Evolutionary conservation across 2,329 filamentous ascomycete species (phyloP).

Genomic region (Calycina marina): DNA sequence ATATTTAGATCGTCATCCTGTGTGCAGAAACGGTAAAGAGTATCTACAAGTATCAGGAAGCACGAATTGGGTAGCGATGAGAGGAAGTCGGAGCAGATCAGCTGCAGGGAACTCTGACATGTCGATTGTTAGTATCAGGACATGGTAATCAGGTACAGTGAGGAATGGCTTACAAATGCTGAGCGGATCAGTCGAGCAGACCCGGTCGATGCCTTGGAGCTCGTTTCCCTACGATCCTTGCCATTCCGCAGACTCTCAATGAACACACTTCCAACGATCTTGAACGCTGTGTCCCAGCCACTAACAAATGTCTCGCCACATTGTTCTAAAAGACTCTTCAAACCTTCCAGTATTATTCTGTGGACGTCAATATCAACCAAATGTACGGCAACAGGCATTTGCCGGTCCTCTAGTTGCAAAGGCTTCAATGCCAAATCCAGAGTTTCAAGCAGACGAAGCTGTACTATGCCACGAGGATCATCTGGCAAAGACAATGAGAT

Average conservation of each 20-base stretch:
- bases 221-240: conserved; percentile 17
- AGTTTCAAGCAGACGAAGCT: conserved; percentile 56
- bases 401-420: conserved; percentile 38
- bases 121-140: neutral
- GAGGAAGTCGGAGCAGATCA: conserved; percentile 91
- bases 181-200: conserved; percentile 69
- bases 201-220: conserved; percentile 27
- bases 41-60: conserved; percentile 68
- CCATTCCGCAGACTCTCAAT: conserved; percentile 22
- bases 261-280: conserved; percentile 75
- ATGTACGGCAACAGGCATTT: conserved; percentile 40
- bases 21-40: conserved; percentile 75
- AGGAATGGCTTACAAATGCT: conserved; percentile 54
- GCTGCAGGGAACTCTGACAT: conserved; percentile 58
- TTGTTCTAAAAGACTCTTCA: conserved; percentile 73
- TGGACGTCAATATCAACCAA: conserved; percentile 66
- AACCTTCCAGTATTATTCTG: conserved; percentile 60
- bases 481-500: conserved; percentile 37
- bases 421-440: conserved; percentile 45
- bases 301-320: conserved; percentile 71
- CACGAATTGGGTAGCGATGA: conserved; percentile 55
- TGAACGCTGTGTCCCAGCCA: conserved; percentile 78
- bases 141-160: neutral
- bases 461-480: conserved; percentile 43
- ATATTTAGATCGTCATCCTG: conserved; percentile 92